Evolutionary conservation across 2,329 filamentous ascomycete species (phyloP), one percentile per base, ranked within the genome.

Genomic region (Clarireedia monteithiana): DNA sequence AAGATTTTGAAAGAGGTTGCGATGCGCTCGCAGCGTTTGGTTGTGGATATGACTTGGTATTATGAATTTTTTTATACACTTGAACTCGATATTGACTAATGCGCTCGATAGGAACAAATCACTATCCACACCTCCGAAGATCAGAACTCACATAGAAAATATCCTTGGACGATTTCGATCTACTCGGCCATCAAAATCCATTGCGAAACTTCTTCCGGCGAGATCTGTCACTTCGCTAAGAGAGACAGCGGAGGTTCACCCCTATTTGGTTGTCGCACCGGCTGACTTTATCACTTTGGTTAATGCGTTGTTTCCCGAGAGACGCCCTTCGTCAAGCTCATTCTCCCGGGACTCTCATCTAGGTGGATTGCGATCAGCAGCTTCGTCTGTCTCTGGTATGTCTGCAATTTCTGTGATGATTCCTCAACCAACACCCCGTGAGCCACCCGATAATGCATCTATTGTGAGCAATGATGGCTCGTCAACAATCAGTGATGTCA

Each of bases 261-360:
- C 85, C 34, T 94, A 90, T 67, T 75, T 95, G 65, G 86, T 92
- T 36, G 73, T 96, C 62, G 89, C 87, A 66, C 83, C 89, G 38
- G 81, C 87, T 42, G 91, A 96, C 69, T 75, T 95, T 62, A 76
- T 87, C 38, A 91, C 89, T 2, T 73, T 95, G 64, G 81, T 95
- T 60, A 89, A 94, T 69, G 86, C 87, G 10, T 79, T 96, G 14
- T 95, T 91, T 66, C 91, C 91, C 0, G 85, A 89, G 64, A 78
- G 80, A 53, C 77, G 85, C 42, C 84, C 86, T 1, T 76, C 77
- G 38, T 89, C 85, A 1, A 76, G 72, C 38, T 62, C 76, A 62
- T 67, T 75, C 64, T 65, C 73, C 63, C 65, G 71, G 67, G 67
- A 78, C 60, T 69, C 75, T 55, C 78, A 81, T 39, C 86, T 74